Percentiles rank a stretch among this genome's conserved stretches.
Conservation (phyloP, 1,139 yeast species). For the Saccharomyces hybrid region DNA sequence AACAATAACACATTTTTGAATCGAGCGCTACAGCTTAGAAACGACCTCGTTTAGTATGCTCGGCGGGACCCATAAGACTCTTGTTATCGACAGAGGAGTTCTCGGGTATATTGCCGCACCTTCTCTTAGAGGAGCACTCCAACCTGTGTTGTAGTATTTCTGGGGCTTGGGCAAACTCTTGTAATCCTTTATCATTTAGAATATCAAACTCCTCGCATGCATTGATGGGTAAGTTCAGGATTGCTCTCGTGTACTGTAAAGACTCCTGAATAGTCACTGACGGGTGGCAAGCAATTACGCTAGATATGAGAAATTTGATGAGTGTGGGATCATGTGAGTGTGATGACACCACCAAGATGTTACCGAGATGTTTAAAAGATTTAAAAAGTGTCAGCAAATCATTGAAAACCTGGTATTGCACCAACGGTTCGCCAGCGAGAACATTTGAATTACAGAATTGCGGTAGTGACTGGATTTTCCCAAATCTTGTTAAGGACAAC, state of each 20-base stretch:
- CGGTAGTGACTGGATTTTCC: background rate
- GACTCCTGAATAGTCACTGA: slow-evolving; percentile 21
- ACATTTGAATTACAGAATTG: slow-evolving; percentile 16
- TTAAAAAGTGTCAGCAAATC: slow-evolving; percentile 26
- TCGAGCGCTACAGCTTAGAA: background rate
- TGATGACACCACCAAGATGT: slow-evolving; percentile 24
- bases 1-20: background rate
- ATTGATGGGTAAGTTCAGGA: background rate
- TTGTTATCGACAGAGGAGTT: background rate
- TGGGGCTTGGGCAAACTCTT: background rate
- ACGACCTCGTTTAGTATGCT: background rate
- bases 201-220: background rate
- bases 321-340: slow-evolving; percentile 26
- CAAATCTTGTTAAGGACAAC: background rate
- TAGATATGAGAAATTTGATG: slow-evolving; percentile 22
- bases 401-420: slow-evolving; percentile 23
- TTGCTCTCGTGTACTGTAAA: slow-evolving; percentile 12
- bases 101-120: background rate
- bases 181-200: background rate
- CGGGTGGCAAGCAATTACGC: slow-evolving; percentile 22
- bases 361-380: slow-evolving; percentile 13
- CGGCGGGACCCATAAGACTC: background rate
- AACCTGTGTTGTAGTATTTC: background rate
- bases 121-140: background rate
- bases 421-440: slow-evolving; percentile 9